Evolutionary conservation across 768 basidiomycete genomes (phyloP), one percentile per base, ranked within the genome.

Genomic region (Lentinula sp.): DNA sequence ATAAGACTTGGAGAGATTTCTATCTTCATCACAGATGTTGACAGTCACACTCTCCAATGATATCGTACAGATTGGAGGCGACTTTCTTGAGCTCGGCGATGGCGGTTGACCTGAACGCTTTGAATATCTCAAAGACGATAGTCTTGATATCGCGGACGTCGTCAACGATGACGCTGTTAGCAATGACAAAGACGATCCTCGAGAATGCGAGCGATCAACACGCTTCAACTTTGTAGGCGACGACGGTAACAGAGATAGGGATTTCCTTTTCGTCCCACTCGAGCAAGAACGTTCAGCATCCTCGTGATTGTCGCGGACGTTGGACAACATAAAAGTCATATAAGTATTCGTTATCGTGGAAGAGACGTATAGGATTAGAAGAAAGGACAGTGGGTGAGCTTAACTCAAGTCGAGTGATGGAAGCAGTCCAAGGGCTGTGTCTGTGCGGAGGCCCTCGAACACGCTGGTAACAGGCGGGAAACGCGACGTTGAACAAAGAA

Each of bases 1-100:
- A 35, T 18, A 48, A 33, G 50, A 23, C 28, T 33, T 51, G 45
- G 57, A 59, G 20, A 50, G 43, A 42, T 46, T 51, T 33, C 36
- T 42, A 33, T 32, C 39, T 46, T 52, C 59, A 39, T 42, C 39
- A 32, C 49, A 41, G 50, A 42, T 52, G 39, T 41, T 60, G 39
- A 60, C 59, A 10, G 59, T 60, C 32, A 60, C 59, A 41, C 46
- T 60, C 16, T 60, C 50, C 37, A 60, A 52, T 33, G 59, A 60
- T 15, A 60, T 52, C 16, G 59, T 60, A 28, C 59, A 60, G 32
- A 49, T 52, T 12, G 59, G 59, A 36, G 59, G 59, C 5, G 59
- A 60, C 49, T 60, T 60, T 4, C 57, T 23, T 10, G 57, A 39
- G 18, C 0, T 49, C 13, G 50, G 50, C 10, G 20, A 42, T 5